These are phyloP conservation scores for Fusarium mexicanum DNA, from an alignment of 2,329 filamentous ascomycete genomes.

Conservation along the genomic window DNA sequence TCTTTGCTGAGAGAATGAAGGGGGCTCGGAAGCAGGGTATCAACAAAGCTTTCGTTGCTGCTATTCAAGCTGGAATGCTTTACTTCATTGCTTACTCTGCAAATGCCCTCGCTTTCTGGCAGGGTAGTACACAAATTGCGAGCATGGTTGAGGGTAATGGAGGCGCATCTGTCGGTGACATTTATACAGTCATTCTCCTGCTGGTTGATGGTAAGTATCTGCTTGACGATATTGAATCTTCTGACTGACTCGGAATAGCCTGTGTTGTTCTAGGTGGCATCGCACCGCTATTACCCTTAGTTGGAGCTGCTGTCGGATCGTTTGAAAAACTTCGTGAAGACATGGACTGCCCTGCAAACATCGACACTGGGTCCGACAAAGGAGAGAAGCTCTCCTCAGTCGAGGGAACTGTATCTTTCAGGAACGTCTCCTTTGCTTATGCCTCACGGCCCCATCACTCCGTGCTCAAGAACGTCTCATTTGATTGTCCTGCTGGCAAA, in stretches of 20 bases:
- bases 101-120: conserved; percentile 75
- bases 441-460: conserved; percentile 53
- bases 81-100: conserved; percentile 76
- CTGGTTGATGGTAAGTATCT: conserved; percentile 64
- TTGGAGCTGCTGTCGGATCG: conserved; percentile 66
- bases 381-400: conserved; percentile 56
- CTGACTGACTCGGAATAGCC: conserved; percentile 48
- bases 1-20: conserved; percentile 64
- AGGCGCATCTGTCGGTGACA: conserved; percentile 54
- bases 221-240: too few species aligned
- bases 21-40: conserved; percentile 62
- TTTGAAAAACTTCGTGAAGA: conserved; percentile 68
- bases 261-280: conserved; percentile 71
- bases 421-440: conserved; percentile 57
- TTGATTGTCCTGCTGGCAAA: conserved; percentile 59
- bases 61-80: conserved; percentile 66
- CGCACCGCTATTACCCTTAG: conserved; percentile 69
- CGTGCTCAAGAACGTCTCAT: conserved; percentile 56
- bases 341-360: conserved; percentile 61
- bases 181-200: conserved; percentile 72
- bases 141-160: conserved; percentile 49
- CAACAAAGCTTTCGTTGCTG: conserved; percentile 66
- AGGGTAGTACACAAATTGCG: conserved; percentile 65
- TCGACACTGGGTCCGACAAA: conserved; percentile 53
- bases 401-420: conserved; percentile 51